These are phyloP conservation scores for Nitzschia sp. DNA, from an alignment of 108 stramenopile genomes.

Conservation along the genomic window DNA sequence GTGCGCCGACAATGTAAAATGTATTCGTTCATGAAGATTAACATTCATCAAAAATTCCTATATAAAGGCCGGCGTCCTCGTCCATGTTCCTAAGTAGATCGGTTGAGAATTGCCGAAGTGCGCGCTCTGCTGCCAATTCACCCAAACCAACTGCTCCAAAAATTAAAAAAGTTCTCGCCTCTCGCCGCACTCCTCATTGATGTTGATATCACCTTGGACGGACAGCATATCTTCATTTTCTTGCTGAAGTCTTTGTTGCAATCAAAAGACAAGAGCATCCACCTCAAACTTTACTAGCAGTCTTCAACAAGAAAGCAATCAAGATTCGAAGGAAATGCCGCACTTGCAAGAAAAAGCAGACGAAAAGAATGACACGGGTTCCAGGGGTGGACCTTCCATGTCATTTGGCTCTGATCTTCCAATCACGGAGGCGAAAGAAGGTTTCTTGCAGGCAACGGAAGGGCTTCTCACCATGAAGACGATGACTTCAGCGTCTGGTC, in stretches of 20 bases:
- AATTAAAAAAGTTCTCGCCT: no score
- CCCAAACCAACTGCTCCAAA: background rate
- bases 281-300: no score
- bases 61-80: no score
- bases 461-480: conserved; percentile 2
- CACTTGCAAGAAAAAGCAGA: conserved; percentile 18
- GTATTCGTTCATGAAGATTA: no score
- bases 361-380: background rate
- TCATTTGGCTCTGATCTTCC: background rate
- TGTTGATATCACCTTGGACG: no score
- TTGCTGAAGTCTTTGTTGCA: no score
- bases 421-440: conserved; percentile 14
- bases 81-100: conserved; percentile 20
- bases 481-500: background rate
- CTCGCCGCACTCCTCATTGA: no score
- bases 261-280: no score
- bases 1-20: no score
- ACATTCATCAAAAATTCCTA: no score
- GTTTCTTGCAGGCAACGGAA: conserved; percentile 3
- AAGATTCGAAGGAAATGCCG: conserved; percentile 7
- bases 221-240: no score
- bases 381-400: background rate
- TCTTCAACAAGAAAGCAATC: no score
- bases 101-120: conserved; percentile 12
- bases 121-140: conserved; percentile 7